phyloP scores from a whole-genome alignment of 306 rosid genomes.

The Pyrus bretschneideri region DNA sequence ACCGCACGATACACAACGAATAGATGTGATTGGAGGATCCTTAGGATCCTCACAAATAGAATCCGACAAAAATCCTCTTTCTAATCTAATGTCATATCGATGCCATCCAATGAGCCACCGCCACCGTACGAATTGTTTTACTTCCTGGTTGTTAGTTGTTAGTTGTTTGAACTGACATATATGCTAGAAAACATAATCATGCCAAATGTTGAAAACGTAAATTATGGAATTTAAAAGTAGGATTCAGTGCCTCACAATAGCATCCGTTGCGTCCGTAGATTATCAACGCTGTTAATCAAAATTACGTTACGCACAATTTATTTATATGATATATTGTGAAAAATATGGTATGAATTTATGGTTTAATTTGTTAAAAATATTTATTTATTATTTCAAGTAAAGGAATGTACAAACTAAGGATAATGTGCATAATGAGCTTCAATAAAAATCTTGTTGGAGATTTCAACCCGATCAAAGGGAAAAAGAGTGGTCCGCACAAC shows the following conservation, averaged over 20 bases:
- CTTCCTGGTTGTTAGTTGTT: background rate
- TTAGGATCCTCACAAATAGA: accelerated
- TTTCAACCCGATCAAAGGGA: accelerated
- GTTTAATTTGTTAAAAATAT: no score
- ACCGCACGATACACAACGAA: accelerated
- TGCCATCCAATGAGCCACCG: background rate
- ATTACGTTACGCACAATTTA: no score
- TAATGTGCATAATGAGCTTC: no score
- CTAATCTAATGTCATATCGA: background rate
- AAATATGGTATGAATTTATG: background rate
- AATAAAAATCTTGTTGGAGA: no score
- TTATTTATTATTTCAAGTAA: no score
- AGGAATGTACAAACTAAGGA: no score
- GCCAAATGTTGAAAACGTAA: background rate
- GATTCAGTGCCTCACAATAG: background rate
- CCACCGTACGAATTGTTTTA: background rate
- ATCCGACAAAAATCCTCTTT: accelerated
- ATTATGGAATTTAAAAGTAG: background rate
- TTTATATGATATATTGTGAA: background rate
- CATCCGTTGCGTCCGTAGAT: background rate
- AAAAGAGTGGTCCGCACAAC: no score
- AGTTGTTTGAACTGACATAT: background rate
- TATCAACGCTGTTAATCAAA: no score
- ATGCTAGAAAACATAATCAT: background rate
- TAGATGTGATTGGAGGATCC: accelerated